Conservation (phyloP, 306 rosid species). For the Begonia peltatifolia region DNA sequence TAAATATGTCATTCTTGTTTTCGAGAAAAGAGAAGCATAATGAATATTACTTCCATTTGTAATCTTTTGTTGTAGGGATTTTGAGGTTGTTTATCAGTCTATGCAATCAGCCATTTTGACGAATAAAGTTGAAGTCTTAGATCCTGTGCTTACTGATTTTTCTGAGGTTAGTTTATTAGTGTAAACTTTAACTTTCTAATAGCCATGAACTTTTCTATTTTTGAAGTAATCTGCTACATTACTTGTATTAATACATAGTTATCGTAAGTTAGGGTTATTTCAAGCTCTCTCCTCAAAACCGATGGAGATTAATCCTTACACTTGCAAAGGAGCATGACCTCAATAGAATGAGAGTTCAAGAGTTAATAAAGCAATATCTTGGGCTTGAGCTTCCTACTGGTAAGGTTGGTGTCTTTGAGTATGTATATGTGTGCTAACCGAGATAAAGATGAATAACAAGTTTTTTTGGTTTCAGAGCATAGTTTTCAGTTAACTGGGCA, state of each 20-base stretch:
- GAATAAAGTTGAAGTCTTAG: slow-evolving; percentile 64
- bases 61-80: slow-evolving; percentile 28
- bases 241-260: slow-evolving; percentile 9
- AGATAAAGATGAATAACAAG: slow-evolving; percentile 8
- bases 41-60: not conserved
- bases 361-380: slow-evolving; percentile 68
- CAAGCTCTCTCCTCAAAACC: slow-evolving; percentile 43
- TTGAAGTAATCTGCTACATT: too few species aligned
- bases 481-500: slow-evolving; percentile 26
- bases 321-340: slow-evolving; percentile 85
- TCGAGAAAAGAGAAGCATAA: not conserved
- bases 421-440: not conserved
- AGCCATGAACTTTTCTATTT: not conserved
- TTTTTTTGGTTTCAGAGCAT: slow-evolving; percentile 20
- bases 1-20: not conserved
- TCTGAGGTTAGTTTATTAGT: slow-evolving; percentile 35
- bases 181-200: not conserved
- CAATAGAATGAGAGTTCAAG: slow-evolving; percentile 60
- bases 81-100: slow-evolving; percentile 45
- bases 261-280: slow-evolving; percentile 56
- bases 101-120: slow-evolving; percentile 69
- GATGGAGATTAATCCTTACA: slow-evolving; percentile 43
- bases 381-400: slow-evolving; percentile 65
- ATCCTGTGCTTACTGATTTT: slow-evolving; percentile 51
- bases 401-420: slow-evolving; percentile 18